Evolutionary conservation across 2,329 filamentous ascomycete species (phyloP).

Genomic region (Cladosporium sp.): DNA sequence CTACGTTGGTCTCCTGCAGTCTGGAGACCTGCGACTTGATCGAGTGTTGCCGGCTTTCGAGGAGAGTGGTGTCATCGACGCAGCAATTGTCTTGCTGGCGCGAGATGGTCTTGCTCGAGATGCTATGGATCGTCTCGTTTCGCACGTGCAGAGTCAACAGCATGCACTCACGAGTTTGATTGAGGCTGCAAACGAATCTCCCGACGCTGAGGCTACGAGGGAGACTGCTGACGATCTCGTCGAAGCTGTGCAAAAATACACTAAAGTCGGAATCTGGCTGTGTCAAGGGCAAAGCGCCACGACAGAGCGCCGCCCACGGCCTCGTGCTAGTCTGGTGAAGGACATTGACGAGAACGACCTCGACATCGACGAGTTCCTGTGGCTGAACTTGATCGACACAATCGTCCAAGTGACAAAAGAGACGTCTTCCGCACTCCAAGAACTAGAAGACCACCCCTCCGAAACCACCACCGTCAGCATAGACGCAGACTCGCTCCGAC

Average conservation of each 20-base stretch:
- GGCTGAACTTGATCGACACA: conserved; percentile 66
- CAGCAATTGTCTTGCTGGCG: conserved; percentile 86
- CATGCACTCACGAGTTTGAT: conserved; percentile 75
- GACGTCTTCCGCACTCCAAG: not conserved
- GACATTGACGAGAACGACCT: conserved; percentile 60
- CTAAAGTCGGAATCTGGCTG: conserved; percentile 91
- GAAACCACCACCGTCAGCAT: conserved; percentile 34
- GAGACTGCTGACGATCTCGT: conserved; percentile 74
- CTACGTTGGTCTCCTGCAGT: conserved; percentile 76
- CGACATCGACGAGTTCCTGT: conserved; percentile 63
- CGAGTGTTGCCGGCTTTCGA: conserved; percentile 85
- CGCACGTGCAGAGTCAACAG: conserved; percentile 77
- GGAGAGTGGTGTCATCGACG: conserved; percentile 85
- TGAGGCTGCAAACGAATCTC: conserved; percentile 59
- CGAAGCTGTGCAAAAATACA: conserved; percentile 81
- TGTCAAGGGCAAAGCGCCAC: conserved; percentile 82
- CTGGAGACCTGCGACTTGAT: conserved; percentile 76
- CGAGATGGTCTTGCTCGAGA: conserved; percentile 79
- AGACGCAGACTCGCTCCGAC: conserved; percentile 64
- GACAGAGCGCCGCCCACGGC: conserved; percentile 32
- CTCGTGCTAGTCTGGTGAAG: conserved; percentile 40
- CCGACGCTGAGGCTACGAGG: conserved; percentile 60
- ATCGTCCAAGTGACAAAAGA: conserved; percentile 56
- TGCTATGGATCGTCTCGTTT: conserved; percentile 83
- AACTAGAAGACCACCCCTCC: conserved; percentile 20